Evolutionary conservation across 805 yeast genomes (phyloP), one percentile per base, ranked within the genome.

Genomic region (Candida berthetii): DNA sequence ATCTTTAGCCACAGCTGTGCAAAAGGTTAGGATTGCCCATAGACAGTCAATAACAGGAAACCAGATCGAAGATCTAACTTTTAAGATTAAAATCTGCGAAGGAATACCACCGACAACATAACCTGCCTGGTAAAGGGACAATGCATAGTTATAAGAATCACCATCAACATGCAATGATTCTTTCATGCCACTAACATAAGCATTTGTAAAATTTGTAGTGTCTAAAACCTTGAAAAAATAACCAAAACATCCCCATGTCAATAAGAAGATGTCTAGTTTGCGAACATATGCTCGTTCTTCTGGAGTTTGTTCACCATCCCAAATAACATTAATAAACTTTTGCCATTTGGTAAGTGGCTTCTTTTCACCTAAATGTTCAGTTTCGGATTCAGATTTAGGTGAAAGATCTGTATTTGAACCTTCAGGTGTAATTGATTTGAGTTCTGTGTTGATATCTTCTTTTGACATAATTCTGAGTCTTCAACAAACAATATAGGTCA

Each of bases 11-110:
- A 61, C 66, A 45, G 68, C 76, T 14, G 68, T 62, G 24, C 69
- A 69, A 9, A 82, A 58, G 2, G 87, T 81, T 39, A 79, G 66
- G 9, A 78, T 53, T 1, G 83, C 73, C 90, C 88, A 82, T 36
- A 68, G 55, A 16, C 80, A 49, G 48, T 82, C 88, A 42, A 73
- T 58, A 7, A 59, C 40, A 2, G 81, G 81, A 31, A 58, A 38
- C 31, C 31, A 24, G 16, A 35, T 35, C 5, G n/a, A 22, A 9
- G 38, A n/a, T 25, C 31, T 24, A 5, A 38, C 22, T 16, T 32
- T 31, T 7, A 24, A 15, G 4, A 38, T 31, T 6, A 37, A 15
- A 4, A 32, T 13, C 25, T 31, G 40, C 3, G 40, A 31, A 10
- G 40, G 40, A 11, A 38, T 31, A 6, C 13, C 27, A 13, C 35